phyloP scores from a whole-genome alignment of 805 yeast species.

The Blastobotrys attinorum region DNA sequence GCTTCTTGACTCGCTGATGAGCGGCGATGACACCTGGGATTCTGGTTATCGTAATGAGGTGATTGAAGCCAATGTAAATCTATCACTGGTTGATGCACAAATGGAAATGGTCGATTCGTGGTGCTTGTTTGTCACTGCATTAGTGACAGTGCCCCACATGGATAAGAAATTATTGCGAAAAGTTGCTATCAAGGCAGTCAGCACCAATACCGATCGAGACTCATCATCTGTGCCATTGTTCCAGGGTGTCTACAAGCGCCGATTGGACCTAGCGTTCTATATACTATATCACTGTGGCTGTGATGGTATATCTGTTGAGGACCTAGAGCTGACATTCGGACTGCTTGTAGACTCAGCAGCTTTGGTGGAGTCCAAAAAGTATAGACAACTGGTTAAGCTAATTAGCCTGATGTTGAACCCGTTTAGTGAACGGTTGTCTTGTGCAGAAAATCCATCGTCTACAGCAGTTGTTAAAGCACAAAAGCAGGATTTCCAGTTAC shows the following conservation, averaged over 20 bases:
- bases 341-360: constrained; percentile 24
- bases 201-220: constrained; percentile 45
- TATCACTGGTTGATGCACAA: constrained; percentile 61
- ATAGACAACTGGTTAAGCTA: constrained; percentile 23
- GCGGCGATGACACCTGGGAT: constrained; percentile 38
- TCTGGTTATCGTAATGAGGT: constrained; percentile 42
- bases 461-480: constrained; percentile 5
- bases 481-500: constrained; percentile 14
- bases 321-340: constrained; percentile 26
- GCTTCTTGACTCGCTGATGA: constrained; percentile 55
- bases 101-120: constrained; percentile 62
- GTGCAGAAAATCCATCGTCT: background rate
- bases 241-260: constrained; percentile 45
- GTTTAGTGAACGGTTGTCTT: constrained; percentile 7
- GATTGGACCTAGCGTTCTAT: constrained; percentile 61
- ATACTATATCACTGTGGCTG: constrained; percentile 19
- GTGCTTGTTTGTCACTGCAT: constrained; percentile 67
- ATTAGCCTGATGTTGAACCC: constrained; percentile 15
- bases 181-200: constrained; percentile 43
- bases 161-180: constrained; percentile 13
- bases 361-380: constrained; percentile 24
- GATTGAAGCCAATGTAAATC: constrained; percentile 49
- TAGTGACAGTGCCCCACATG: constrained; percentile 29
- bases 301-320: constrained; percentile 27
- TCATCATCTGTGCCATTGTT: constrained; percentile 38